Evolutionary conservation across 2,329 filamentous ascomycete species (phyloP).

Genomic region (Colletotrichum melonis): DNA sequence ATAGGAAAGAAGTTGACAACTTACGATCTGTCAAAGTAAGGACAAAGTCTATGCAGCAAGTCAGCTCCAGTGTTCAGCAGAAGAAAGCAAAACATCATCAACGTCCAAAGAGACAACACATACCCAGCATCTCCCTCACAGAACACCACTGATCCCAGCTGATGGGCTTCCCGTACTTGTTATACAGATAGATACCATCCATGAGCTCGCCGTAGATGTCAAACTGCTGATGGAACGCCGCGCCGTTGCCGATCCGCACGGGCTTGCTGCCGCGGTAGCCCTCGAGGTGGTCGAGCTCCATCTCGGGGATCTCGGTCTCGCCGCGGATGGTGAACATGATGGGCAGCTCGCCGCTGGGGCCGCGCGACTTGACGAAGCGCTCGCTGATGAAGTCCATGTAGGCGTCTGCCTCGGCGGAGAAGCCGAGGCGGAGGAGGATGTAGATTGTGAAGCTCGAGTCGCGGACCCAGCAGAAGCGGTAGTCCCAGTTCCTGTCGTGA

Average conservation of each 20-base stretch:
- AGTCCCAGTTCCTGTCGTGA: conserved; percentile 72
- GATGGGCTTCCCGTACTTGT: conserved; percentile 82
- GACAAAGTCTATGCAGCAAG: conserved; percentile 67
- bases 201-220: conserved; percentile 85
- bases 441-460: conserved; percentile 85
- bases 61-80: background rate
- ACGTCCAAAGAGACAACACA: conserved; percentile 25
- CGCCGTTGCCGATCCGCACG: conserved; percentile 82
- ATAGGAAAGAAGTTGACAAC: background rate
- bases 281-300: conserved; percentile 75
- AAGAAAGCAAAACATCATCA: background rate
- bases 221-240: conserved; percentile 80
- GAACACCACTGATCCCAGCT: conserved; percentile 82
- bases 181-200: conserved; percentile 82
- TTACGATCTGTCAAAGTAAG: conserved; percentile 72
- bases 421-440: conserved; percentile 80
- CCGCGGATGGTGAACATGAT: conserved; percentile 87
- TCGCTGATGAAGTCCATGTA: conserved; percentile 85
- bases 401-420: conserved; percentile 79
- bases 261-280: conserved; percentile 78
- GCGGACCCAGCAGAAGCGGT: conserved; percentile 82
- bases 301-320: conserved; percentile 78
- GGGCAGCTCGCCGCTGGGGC: conserved; percentile 71
- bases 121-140: conserved; percentile 73
- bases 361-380: conserved; percentile 72